Percentiles rank a stretch among this genome's conserved stretches.
Evolutionary conservation across 768 basidiomycete genomes (phyloP).

Genomic region (Boletus vermiculosoides): DNA sequence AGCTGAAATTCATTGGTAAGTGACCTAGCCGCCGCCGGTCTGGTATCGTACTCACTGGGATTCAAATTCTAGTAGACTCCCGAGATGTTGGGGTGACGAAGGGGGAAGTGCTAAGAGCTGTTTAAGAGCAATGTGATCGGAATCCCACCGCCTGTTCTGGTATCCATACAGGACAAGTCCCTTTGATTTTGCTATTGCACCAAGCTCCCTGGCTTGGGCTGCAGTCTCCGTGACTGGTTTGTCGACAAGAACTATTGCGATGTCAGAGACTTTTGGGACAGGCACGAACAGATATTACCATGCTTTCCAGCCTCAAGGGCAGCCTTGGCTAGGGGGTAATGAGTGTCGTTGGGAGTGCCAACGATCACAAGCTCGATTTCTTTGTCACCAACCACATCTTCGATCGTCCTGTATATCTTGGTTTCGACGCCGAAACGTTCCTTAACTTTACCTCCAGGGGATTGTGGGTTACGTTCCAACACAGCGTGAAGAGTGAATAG

Average conservation of each 20-base stretch:
- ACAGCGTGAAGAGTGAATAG: slow-evolving; percentile 73
- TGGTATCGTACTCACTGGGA: slow-evolving; percentile 54
- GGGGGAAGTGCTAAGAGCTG: slow-evolving; percentile 55
- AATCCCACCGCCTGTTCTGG: slow-evolving; percentile 78
- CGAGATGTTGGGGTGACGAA: slow-evolving; percentile 52
- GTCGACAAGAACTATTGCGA: slow-evolving; percentile 63
- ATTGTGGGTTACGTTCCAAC: slow-evolving; percentile 65
- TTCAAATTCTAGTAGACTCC: slow-evolving; percentile 67
- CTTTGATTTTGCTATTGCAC: slow-evolving; percentile 55
- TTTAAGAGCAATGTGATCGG: slow-evolving; percentile 69
- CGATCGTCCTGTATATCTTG: slow-evolving; percentile 59
- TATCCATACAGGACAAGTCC: slow-evolving; percentile 65
- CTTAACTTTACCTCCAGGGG: slow-evolving; percentile 60
- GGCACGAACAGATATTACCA: slow-evolving; percentile 40
- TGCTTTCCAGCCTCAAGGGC: slow-evolving; percentile 70
- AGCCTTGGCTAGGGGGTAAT: slow-evolving; percentile 65
- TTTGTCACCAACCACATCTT: slow-evolving; percentile 57
- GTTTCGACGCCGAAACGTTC: slow-evolving; percentile 59
- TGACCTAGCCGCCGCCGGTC: neutral
- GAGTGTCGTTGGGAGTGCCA: slow-evolving; percentile 72
- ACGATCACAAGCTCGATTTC: slow-evolving; percentile 69
- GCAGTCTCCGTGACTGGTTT: slow-evolving; percentile 71
- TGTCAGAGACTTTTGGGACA: slow-evolving; percentile 1
- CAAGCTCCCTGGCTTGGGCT: slow-evolving; percentile 59
- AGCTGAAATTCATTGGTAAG: slow-evolving; percentile 39